Percentiles rank a stretch among this genome's conserved stretches.
Conservation (phyloP, 73 alveolate species). For the Durusdinium trenchii region DNA sequence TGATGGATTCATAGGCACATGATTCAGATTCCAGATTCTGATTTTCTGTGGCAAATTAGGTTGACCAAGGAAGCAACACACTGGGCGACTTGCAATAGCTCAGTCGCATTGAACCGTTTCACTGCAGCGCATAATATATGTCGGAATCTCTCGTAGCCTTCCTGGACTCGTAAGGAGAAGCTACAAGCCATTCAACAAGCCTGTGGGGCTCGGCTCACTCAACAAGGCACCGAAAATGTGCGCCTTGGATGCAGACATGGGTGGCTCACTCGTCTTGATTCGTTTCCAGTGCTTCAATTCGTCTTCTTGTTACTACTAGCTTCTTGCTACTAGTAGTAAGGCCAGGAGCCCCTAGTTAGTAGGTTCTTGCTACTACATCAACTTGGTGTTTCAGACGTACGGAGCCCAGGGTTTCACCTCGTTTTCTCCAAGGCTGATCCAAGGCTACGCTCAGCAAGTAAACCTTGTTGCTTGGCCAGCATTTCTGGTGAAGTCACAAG, state of each 20-base stretch:
- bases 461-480: slow-evolving; percentile 37
- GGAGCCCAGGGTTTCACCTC: background rate
- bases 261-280: background rate
- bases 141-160: too few relatives aligned
- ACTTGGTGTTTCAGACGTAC: background rate
- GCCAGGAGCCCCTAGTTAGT: too few relatives aligned
- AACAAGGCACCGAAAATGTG: slow-evolving; percentile 76
- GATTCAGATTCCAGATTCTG: too few relatives aligned
- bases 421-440: slow-evolving; percentile 55
- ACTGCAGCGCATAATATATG: too few relatives aligned
- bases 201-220: slow-evolving; percentile 88
- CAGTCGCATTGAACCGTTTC: too few relatives aligned
- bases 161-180: slow-evolving; percentile 26
- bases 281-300: background rate
- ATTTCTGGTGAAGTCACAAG: too few relatives aligned
- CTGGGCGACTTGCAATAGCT: too few relatives aligned
- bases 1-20: too few relatives aligned
- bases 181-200: slow-evolving; percentile 77
- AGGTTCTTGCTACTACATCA: background rate
- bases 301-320: too few relatives aligned
- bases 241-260: background rate
- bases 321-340: too few relatives aligned
- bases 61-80: too few relatives aligned
- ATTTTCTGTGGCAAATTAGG: too few relatives aligned
- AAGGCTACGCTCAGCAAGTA: slow-evolving; percentile 49